A percentile compares a stretch with the other conserved stretches of the same genome.
Conservation (phyloP, 805 yeast genomes). For the Tetrapisispora nanseiensis region DNA sequence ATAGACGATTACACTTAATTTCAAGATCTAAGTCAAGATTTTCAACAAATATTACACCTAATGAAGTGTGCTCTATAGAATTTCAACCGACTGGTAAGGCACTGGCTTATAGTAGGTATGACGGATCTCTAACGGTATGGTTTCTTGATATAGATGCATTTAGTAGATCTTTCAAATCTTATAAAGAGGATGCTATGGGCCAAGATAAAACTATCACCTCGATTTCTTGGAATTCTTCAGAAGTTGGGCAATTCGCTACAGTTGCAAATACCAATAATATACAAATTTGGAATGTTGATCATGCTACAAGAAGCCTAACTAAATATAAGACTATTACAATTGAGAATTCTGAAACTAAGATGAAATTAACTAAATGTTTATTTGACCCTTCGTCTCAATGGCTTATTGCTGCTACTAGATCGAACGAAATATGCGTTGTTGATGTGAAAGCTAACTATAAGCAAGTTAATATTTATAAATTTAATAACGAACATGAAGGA, state of each 20-base stretch:
- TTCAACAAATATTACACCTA: slow-evolving; percentile 8
- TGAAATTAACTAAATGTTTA: slow-evolving; percentile 15
- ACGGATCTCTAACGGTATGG: slow-evolving; percentile 27
- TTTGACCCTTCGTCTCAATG: slow-evolving; percentile 41
- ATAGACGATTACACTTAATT: slow-evolving; percentile 11
- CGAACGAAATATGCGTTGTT: slow-evolving; percentile 31
- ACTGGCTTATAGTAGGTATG: slow-evolving; percentile 25
- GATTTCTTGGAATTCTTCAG: slow-evolving; percentile 21
- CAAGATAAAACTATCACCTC: slow-evolving; percentile 13
- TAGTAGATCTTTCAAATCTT: slow-evolving; percentile 8
- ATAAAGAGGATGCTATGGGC: slow-evolving; percentile 12
- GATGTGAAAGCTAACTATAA: slow-evolving; percentile 27
- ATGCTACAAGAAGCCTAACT: slow-evolving; percentile 6
- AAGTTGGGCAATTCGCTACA: slow-evolving; percentile 17
- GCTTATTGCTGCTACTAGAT: slow-evolving; percentile 36
- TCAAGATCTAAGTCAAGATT: slow-evolving; percentile 19
- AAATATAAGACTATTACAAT: slow-evolving; percentile 11
- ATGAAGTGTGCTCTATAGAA: slow-evolving; percentile 18
- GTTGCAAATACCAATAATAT: slow-evolving; percentile 16
- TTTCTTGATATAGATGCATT: slow-evolving; percentile 6
- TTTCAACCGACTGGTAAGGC: slow-evolving; percentile 21
- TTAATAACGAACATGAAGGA: slow-evolving; percentile 12
- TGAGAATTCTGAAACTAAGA: slow-evolving; percentile 3
- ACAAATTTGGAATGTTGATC: slow-evolving; percentile 18
- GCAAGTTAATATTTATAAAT: slow-evolving; percentile 10